Evolutionary conservation across 2,329 filamentous ascomycete genomes (phyloP).

Genomic region (Alternaria consortialis): DNA sequence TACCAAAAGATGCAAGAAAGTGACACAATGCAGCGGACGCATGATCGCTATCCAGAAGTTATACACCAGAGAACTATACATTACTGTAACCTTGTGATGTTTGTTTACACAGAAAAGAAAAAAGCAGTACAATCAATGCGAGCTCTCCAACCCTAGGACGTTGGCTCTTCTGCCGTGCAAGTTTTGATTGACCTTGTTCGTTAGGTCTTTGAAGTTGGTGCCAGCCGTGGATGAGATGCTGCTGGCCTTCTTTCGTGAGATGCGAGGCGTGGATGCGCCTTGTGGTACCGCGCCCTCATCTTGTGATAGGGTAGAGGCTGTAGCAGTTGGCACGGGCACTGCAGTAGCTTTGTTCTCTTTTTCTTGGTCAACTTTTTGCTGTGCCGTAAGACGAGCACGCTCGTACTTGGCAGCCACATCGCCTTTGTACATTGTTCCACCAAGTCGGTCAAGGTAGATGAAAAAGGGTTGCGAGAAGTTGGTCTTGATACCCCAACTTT

Average conservation of each 20-base stretch:
- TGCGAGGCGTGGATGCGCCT: constrained; percentile 49
- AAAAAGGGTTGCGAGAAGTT: constrained; percentile 94
- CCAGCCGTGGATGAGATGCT: constrained; percentile 50
- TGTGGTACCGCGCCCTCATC: constrained; percentile 40
- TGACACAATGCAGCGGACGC: constrained; percentile 38
- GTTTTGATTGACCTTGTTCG: constrained; percentile 57
- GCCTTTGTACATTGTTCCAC: constrained; percentile 82
- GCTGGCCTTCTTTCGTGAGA: constrained; percentile 53
- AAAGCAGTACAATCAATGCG: constrained; percentile 36
- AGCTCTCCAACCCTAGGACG: constrained; percentile 57
- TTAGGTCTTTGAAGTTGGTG: constrained; percentile 56
- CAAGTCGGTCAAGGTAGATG: constrained; percentile 88
- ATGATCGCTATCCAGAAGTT: constrained; percentile 17
- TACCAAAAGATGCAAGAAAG: constrained; percentile 24
- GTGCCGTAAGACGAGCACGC: constrained; percentile 63
- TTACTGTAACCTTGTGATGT: constrained; percentile 34
- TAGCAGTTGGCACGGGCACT: constrained; percentile 21
- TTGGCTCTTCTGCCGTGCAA: constrained; percentile 57
- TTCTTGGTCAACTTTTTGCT: constrained; percentile 65
- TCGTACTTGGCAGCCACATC: constrained; percentile 68
- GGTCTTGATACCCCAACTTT: constrained; percentile 98
- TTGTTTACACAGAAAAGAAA: constrained; percentile 21
- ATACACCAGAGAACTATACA: constrained; percentile 44
- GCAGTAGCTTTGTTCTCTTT: constrained; percentile 40
- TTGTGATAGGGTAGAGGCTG: constrained; percentile 25